These are phyloP conservation scores for Diacronema lutheri DNA, from an alignment of 78 protist genomes.

Conservation along the genomic window DNA sequence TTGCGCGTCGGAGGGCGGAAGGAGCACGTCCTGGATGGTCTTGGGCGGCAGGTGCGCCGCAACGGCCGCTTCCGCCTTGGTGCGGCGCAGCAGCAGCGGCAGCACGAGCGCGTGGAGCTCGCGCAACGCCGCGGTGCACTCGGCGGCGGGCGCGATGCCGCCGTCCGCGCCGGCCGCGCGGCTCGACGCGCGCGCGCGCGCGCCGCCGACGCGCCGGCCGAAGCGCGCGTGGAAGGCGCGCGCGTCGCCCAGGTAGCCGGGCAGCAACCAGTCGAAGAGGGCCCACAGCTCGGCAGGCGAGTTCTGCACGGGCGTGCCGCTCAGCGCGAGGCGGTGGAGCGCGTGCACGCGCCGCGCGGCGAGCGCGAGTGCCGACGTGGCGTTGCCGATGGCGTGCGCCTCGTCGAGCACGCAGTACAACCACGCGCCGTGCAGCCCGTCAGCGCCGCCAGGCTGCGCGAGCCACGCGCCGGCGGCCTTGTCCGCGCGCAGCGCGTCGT, in stretches of 20 bases:
- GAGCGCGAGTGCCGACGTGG: conserved; percentile 59
- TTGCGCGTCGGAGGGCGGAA: conserved; percentile 70
- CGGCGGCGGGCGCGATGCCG: background rate
- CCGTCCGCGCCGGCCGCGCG: too few relatives aligned
- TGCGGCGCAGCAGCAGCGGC: conserved; percentile 93
- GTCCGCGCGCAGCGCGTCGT: background rate
- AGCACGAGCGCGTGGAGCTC: conserved; percentile 86
- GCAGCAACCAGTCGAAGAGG: conserved; percentile 96
- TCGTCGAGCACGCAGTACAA: conserved; percentile 92
- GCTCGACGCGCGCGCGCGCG: too few relatives aligned
- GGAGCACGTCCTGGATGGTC: conserved; percentile 86
- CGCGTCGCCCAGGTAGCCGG: conserved; percentile 91
- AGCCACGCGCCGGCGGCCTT: background rate
- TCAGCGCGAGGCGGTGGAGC: conserved; percentile 86
- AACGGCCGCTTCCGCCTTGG: conserved; percentile 92
- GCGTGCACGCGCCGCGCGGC: conserved; percentile 70
- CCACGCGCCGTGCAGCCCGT: conserved; percentile 37
- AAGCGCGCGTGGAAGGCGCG: conserved; percentile 50
- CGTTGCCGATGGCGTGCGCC: conserved; percentile 91
- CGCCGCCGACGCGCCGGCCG: background rate
- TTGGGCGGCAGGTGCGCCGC: conserved; percentile 95
- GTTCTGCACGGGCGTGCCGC: conserved; percentile 95
- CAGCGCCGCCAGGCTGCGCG: too few relatives aligned
- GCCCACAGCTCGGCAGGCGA: conserved; percentile 92
- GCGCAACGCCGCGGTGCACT: conserved; percentile 68